Evolutionary conservation across 345 rosid genomes (phyloP).

Genomic region (Citrus maxima): DNA sequence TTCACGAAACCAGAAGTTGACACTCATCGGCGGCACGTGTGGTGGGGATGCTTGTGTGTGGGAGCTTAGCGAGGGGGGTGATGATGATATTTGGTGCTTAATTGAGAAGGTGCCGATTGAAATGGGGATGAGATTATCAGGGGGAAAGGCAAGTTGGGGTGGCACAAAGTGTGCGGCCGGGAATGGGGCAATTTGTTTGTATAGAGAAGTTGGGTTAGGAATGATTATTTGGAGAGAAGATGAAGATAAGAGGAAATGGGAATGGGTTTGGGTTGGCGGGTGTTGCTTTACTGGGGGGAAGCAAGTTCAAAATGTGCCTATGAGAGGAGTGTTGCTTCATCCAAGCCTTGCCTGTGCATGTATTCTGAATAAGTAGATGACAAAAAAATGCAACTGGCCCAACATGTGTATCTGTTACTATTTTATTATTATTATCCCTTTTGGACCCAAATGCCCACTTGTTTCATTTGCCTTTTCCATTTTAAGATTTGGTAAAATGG

Average conservation of each 20-base stretch:
- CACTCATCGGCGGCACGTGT: slow-evolving; percentile 33
- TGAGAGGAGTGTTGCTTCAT: slow-evolving; percentile 39
- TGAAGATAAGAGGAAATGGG: slow-evolving; percentile 32
- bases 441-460: neutral
- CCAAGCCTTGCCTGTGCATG: slow-evolving; percentile 34
- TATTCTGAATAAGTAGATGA: neutral
- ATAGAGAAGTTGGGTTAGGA: slow-evolving; percentile 47
- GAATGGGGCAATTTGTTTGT: slow-evolving; percentile 37
- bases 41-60: slow-evolving; percentile 28
- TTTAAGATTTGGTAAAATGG: neutral
- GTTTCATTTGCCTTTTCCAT: neutral
- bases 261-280: slow-evolving; percentile 55
- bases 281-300: slow-evolving; percentile 26
- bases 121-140: slow-evolving; percentile 32
- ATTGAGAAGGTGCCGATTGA: slow-evolving; percentile 33
- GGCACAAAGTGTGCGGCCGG: slow-evolving; percentile 40
- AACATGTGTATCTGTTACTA: too few species aligned
- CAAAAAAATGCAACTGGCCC: neutral
- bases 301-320: slow-evolving; percentile 23
- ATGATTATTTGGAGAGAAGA: slow-evolving; percentile 45
- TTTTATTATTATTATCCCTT: too few species aligned
- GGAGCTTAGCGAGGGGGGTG: slow-evolving; percentile 30
- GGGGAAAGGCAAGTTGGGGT: slow-evolving; percentile 35
- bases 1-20: slow-evolving; percentile 24
- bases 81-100: slow-evolving; percentile 26